phyloP scores from a whole-genome alignment of 2,329 filamentous ascomycete genomes.

The Teratosphaeria viscida region DNA sequence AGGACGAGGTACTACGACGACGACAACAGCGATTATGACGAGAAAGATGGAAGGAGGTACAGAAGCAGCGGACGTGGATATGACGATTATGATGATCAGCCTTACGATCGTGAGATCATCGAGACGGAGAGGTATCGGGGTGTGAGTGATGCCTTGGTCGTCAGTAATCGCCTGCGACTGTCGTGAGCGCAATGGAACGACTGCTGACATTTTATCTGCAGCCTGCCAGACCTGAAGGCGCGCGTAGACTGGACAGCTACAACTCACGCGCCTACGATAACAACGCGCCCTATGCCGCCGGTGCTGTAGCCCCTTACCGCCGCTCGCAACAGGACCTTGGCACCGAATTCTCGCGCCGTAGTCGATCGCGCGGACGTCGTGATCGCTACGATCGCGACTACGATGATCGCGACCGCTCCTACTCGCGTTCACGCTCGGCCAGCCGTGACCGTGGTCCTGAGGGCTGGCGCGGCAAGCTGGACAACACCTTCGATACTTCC shows the following conservation, averaged over 20 bases:
- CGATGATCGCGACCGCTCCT: conserved; percentile 11
- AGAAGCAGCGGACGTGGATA: conserved; percentile 14
- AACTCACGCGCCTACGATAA: conserved; percentile 6
- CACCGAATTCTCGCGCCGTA: conserved; percentile 5
- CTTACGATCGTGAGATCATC: conserved; percentile 21
- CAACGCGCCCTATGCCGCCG: conserved; percentile 9
- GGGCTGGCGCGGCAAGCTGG: conserved; percentile 19
- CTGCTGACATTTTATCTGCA: conserved; percentile 1
- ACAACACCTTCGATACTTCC: conserved; percentile 24
- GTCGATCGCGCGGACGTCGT: conserved; percentile 13
- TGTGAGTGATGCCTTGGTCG: conserved; percentile 22
- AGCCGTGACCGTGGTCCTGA: conserved; percentile 10
- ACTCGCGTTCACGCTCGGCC: conserved; percentile 14
- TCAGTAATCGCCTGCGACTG: conserved; percentile 9
- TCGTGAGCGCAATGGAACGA: background rate
- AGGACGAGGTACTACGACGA: conserved; percentile 19
- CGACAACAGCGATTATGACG: conserved; percentile 22
- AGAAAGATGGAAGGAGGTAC: conserved; percentile 16
- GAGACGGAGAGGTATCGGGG: conserved; percentile 23
- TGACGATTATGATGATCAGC: conserved; percentile 13
- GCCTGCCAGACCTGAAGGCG: conserved; percentile 15
- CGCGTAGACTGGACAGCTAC: conserved; percentile 13
- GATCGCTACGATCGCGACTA: conserved; percentile 11
- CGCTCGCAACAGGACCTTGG: conserved; percentile 15
- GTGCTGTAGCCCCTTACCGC: conserved; percentile 16